phyloP scores from a whole-genome alignment of 352 stramenopile genomes.

The Pelagophyceae sp. region DNA sequence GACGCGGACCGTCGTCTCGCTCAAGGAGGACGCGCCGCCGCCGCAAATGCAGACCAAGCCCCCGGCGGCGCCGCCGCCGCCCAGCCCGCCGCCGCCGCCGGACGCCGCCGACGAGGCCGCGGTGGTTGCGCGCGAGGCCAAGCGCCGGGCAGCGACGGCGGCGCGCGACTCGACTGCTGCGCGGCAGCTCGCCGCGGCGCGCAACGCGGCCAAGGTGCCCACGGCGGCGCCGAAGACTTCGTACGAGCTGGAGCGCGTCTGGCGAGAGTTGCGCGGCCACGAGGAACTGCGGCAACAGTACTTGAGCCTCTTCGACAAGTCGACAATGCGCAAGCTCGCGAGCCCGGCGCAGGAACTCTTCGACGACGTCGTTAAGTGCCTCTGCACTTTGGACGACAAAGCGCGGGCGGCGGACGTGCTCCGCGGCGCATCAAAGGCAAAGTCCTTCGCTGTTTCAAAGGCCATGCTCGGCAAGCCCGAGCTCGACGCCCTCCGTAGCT shows the following conservation, averaged over 20 bases:
- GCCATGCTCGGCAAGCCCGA: neutral
- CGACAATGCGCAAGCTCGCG: neutral
- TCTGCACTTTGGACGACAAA: neutral
- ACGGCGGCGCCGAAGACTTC: conserved; percentile 9
- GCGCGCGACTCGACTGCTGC: neutral
- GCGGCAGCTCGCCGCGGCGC: neutral
- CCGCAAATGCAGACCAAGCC: neutral
- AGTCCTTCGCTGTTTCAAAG: neutral
- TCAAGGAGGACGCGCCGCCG: neutral
- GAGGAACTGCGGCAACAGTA: neutral
- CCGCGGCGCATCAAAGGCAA: neutral
- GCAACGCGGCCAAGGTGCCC: neutral
- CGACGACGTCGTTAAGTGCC: neutral
- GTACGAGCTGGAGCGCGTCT: conserved; percentile 5
- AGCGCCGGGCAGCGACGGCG: too few relatives aligned
- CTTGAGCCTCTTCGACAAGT: neutral
- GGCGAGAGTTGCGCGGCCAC: neutral
- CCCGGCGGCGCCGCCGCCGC: too few relatives aligned
- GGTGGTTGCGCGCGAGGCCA: neutral
- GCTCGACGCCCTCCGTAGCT: neutral
- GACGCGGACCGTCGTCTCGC: neutral
- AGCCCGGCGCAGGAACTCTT: neutral
- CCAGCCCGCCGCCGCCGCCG: too few relatives aligned
- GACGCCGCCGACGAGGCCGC: neutral
- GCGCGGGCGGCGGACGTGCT: neutral